Evolutionary conservation across 75 land plant species (phyloP).

Genomic region (Chamaecyparis obtusa): DNA sequence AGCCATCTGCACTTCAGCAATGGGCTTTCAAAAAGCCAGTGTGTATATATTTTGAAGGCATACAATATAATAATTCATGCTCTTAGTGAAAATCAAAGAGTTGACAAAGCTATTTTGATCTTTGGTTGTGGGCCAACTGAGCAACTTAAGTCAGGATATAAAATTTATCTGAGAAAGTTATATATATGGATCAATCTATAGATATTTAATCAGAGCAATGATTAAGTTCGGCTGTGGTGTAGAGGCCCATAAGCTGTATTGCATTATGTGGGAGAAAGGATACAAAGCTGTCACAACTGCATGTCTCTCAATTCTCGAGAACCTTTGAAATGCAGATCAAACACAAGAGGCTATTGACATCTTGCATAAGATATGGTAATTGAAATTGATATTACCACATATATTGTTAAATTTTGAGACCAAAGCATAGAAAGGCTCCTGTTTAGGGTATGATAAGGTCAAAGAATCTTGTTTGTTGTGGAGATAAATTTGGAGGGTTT

Average conservation of each 20-base stretch:
- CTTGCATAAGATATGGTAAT: constrained; percentile 58
- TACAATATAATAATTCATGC: constrained; percentile 66
- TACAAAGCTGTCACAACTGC: constrained; percentile 55
- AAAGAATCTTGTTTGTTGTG: neutral
- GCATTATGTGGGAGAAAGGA: constrained; percentile 59
- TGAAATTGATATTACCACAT: constrained; percentile 47
- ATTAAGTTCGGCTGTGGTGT: constrained; percentile 49
- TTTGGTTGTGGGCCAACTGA: constrained; percentile 63
- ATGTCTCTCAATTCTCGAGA: constrained; percentile 66
- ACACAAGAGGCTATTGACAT: constrained; percentile 63
- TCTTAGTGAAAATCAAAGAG: constrained; percentile 49
- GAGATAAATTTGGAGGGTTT: too few species aligned
- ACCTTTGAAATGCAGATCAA: constrained; percentile 60
- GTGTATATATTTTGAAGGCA: constrained; percentile 32
- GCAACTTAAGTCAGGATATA: constrained; percentile 52
- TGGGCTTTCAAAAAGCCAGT: neutral
- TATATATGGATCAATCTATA: constrained; percentile 59
- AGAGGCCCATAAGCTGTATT: constrained; percentile 65
- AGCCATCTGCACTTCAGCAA: neutral
- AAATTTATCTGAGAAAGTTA: constrained; percentile 48
- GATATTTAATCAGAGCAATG: constrained; percentile 47
- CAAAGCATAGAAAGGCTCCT: too few species aligned
- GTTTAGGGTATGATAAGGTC: neutral
- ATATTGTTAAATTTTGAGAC: constrained; percentile 44
- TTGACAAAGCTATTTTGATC: constrained; percentile 59